Evolutionary conservation across 352 stramenopile species (phyloP).

Genomic region (Phytophthora pluvialis): DNA sequence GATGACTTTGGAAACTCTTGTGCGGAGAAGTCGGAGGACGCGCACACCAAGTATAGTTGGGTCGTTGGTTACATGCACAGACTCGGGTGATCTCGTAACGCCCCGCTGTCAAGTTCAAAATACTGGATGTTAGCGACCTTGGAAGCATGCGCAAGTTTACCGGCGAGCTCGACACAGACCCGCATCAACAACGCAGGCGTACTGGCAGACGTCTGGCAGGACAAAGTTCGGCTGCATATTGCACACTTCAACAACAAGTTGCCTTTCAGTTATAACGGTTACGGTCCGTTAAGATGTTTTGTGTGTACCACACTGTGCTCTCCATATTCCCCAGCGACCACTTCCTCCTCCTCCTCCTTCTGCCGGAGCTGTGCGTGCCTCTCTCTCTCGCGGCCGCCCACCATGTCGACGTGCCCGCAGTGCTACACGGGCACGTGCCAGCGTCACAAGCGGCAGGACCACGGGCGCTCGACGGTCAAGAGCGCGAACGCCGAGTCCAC

Average conservation of each 20-base stretch:
- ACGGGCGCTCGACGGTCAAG: slow-evolving; percentile 63
- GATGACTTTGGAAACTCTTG: slow-evolving; percentile 29
- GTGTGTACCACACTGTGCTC: background rate
- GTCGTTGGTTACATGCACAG: slow-evolving; percentile 11
- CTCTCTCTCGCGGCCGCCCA: no score
- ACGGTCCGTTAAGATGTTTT: background rate
- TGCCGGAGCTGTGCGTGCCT: no score
- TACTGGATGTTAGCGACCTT: no score
- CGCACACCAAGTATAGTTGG: slow-evolving; percentile 8
- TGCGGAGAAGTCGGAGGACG: background rate
- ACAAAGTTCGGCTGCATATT: no score
- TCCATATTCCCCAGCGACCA: no score
- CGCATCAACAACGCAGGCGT: no score
- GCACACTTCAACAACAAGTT: no score
- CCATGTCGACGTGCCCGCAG: slow-evolving; percentile 79
- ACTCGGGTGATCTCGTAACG: background rate
- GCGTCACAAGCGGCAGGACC: slow-evolving; percentile 65
- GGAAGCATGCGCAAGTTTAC: no score
- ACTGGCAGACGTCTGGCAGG: no score
- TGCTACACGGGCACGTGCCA: slow-evolving; percentile 83
- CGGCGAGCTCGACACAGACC: no score
- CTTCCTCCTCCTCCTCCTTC: no score
- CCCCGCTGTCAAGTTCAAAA: slow-evolving; percentile 3
- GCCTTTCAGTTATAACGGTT: no score
- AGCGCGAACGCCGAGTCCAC: slow-evolving; percentile 62